phyloP scores from a whole-genome alignment of 2,329 filamentous ascomycete genomes.

The Phialophora chinensis region DNA sequence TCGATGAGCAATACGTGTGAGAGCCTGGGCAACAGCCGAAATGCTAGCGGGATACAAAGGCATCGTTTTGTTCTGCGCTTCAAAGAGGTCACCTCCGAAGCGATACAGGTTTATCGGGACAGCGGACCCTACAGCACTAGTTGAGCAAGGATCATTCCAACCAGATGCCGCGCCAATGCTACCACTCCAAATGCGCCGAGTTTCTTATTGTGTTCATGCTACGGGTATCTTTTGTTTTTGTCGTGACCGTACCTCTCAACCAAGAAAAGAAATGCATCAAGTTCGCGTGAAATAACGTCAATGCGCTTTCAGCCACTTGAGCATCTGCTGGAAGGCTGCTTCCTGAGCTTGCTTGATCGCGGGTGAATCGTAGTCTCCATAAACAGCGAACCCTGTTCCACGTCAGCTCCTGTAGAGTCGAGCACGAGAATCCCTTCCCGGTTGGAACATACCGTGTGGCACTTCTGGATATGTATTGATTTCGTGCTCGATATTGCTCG shows the following conservation, averaged over 20 bases:
- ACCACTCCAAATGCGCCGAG: background rate
- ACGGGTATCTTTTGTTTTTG: constrained; percentile 11
- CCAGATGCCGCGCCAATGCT: background rate
- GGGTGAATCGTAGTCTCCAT: constrained; percentile 39
- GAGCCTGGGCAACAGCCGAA: background rate
- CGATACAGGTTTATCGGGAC: constrained; percentile 5
- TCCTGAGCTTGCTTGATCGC: constrained; percentile 37
- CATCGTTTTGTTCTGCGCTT: constrained; percentile 10
- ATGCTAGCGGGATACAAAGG: constrained; percentile 10
- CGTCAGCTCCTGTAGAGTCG: background rate
- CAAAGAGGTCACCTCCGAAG: constrained; percentile 1
- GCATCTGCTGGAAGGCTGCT: constrained; percentile 39
- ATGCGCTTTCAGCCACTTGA: constrained; percentile 37
- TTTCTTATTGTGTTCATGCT: constrained; percentile 1
- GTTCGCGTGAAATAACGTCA: constrained; percentile 4
- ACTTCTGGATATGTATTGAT: constrained; percentile 39
- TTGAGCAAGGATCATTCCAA: constrained; percentile 8
- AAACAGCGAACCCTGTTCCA: constrained; percentile 38
- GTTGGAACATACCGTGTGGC: constrained; percentile 37
- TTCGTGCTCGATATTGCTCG: constrained; percentile 38
- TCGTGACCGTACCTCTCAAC: background rate
- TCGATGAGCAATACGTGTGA: background rate
- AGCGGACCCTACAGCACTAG: background rate
- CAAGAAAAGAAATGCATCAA: background rate
- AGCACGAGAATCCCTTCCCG: background rate